These are phyloP conservation scores for Haplosporangium sp. DNA, from an alignment of 371 early-diverging fungal genomes.

Conservation along the genomic window DNA sequence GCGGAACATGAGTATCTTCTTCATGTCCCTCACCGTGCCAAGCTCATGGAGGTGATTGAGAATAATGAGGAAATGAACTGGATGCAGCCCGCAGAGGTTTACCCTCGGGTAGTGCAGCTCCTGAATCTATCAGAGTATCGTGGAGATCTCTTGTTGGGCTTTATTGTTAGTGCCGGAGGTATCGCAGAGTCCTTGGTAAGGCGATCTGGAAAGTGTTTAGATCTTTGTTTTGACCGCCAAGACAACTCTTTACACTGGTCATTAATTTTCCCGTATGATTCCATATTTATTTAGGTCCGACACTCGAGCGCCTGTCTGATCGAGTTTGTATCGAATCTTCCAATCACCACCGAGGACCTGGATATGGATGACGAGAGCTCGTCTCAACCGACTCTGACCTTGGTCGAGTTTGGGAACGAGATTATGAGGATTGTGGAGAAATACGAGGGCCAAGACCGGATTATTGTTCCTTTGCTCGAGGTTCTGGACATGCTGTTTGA, in stretches of 20 bases:
- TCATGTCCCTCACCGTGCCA: conserved; percentile 13
- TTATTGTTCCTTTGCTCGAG: conserved; percentile 74
- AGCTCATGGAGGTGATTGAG: conserved; percentile 32
- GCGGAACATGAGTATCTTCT: conserved; percentile 15
- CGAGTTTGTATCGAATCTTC: conserved; percentile 66
- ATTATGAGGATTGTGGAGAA: conserved; percentile 59
- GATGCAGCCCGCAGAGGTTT: conserved; percentile 75
- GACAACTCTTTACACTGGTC: background rate
- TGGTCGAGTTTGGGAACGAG: conserved; percentile 52
- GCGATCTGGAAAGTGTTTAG: background rate
- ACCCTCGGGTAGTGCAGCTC: conserved; percentile 69
- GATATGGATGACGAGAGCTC: conserved; percentile 5
- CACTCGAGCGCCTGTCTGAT: conserved; percentile 72
- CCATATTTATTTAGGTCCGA: conserved; percentile 66
- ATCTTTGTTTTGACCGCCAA: background rate
- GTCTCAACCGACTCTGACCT: conserved; percentile 15
- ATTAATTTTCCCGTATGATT: background rate
- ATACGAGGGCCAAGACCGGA: conserved; percentile 70
- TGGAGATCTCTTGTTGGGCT: conserved; percentile 70
- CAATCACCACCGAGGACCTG: conserved; percentile 33
- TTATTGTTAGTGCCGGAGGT: conserved; percentile 84
- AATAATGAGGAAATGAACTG: conserved; percentile 64
- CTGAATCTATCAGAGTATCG: conserved; percentile 68
- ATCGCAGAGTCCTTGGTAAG: conserved; percentile 82
- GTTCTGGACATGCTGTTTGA: conserved; percentile 75